Evolutionary conservation across 805 yeast species (phyloP).

Genomic region (Priceomyces carsonii): DNA sequence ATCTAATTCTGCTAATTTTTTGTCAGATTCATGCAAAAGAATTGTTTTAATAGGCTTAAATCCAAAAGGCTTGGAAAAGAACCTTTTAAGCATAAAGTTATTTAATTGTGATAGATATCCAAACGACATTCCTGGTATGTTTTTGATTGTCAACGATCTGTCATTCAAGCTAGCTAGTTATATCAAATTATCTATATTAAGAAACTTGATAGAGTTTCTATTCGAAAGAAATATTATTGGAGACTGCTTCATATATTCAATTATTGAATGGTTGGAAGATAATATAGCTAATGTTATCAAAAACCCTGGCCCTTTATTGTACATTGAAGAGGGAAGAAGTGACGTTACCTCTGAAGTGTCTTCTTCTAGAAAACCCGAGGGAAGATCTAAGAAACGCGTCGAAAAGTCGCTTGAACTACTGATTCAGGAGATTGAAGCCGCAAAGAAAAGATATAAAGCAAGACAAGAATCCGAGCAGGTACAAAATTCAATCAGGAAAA

Average conservation of each 20-base stretch:
- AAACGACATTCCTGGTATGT: constrained; percentile 65
- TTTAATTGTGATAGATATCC: constrained; percentile 56
- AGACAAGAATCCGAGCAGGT: constrained; percentile 35
- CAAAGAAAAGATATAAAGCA: constrained; percentile 16
- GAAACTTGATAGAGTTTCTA: constrained; percentile 47
- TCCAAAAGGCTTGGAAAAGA: constrained; percentile 16
- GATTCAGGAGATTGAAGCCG: constrained; percentile 10
- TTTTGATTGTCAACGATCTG: constrained; percentile 39
- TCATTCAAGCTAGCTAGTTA: constrained; percentile 65
- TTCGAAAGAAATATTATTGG: constrained; percentile 54
- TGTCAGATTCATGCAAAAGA: constrained; percentile 34
- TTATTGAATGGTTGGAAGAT: constrained; percentile 79
- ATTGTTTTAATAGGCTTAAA: constrained; percentile 16
- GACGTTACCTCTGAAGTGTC: too few species aligned
- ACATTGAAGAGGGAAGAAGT: constrained; percentile 2
- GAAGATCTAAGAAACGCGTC: too few species aligned
- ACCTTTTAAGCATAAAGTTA: constrained; percentile 22
- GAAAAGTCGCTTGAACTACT: constrained; percentile 1
- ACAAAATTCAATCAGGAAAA: constrained; percentile 33
- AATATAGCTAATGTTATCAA: constrained; percentile 58
- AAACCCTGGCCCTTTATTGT: constrained; percentile 69
- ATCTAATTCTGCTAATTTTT: constrained; percentile 11
- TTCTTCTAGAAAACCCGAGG: too few species aligned
- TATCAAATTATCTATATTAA: constrained; percentile 58
- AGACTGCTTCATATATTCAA: constrained; percentile 63